Evolutionary conservation across 1,284 basidiomycete genomes (phyloP), one percentile per base, ranked within the genome.

Genomic region (Xanthoconium separans): DNA sequence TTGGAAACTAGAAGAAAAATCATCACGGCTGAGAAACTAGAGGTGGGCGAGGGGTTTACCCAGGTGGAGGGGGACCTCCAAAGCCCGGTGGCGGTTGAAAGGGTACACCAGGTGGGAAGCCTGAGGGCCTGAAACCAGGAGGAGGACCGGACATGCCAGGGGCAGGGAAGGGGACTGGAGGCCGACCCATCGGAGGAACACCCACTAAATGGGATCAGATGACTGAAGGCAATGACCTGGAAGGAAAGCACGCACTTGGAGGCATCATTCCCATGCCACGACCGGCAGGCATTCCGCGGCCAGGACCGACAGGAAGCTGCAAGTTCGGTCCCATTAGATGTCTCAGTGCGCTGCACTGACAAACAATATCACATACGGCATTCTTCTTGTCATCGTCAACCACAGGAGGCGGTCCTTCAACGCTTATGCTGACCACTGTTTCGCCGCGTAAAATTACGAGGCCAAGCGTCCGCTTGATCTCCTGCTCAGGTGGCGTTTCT

Each of bases 191-290:
- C 15, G 85, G 79, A 44, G 87, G 85, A 30, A 79, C 80, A 24
- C 83, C 85, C 74, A 83, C 84, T 87, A 44, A 55, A 62, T 53
- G 51, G 27, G 40, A 59, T 63, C 27, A 58, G 53, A 58, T 50
- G 54, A 52, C 33, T 46, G 57, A 51, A 47, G 49, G 52, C 47
- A 54, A 41, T 51, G 53, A 20, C 55, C 51, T 30, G 57, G 61
- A 41, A 61, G 53, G 59, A 61, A 54, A 53, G 50, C 27, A 80
- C 89, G 65, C 71, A 91, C 92, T 86, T 24, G 93, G 91, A 59
- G 93, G 93, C 81, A 95, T 87, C 81, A 95, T 89, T 54, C 95
- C 95, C 84, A 98, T 97, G 49, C 97, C 96, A 66, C 96, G 89
- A 60, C 97, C 96, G 54, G 96, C 95, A 66, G 95, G 93, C 76